Evolutionary conservation across 1,284 basidiomycete genomes (phyloP).

Genomic region (Filobasidium uniguttulatum): DNA sequence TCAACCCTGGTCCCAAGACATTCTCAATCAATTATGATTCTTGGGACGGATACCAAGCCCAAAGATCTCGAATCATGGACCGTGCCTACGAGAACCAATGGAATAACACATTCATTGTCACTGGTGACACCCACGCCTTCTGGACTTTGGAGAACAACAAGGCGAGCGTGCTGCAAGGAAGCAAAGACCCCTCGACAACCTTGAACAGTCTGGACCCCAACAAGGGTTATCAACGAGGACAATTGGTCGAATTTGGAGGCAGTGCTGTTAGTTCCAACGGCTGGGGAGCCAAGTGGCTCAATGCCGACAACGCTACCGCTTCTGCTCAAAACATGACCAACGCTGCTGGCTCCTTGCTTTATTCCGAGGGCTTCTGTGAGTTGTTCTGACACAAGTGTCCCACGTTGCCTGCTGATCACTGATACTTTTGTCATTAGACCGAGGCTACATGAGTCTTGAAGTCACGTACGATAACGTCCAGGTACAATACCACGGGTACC

Average conservation of each 20-base stretch:
- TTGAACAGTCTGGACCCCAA: constrained; percentile 15
- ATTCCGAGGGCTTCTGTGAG: constrained; percentile 50
- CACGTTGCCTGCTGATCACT: background rate
- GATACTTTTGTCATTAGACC: constrained; percentile 23
- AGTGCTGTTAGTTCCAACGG: constrained; percentile 48
- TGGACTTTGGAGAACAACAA: constrained; percentile 17
- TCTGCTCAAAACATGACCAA: constrained; percentile 40
- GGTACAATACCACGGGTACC: constrained; percentile 47
- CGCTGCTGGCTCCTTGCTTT: constrained; percentile 45
- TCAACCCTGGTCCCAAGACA: constrained; percentile 32
- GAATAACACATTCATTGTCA: constrained; percentile 42
- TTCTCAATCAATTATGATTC: constrained; percentile 24
- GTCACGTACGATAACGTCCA: constrained; percentile 41
- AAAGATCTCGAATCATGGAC: constrained; percentile 45
- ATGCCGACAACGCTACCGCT: constrained; percentile 31
- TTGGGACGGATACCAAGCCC: constrained; percentile 51
- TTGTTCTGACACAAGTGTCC: constrained; percentile 4
- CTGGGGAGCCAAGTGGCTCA: constrained; percentile 41
- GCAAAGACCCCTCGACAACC: constrained; percentile 11
- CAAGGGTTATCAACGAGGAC: constrained; percentile 38
- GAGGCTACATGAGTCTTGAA: constrained; percentile 33
- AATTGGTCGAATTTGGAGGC: constrained; percentile 48
- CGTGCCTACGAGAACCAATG: constrained; percentile 45
- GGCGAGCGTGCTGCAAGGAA: constrained; percentile 12
- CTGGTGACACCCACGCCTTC: constrained; percentile 49